A percentile compares a stretch with the other conserved stretches of the same genome.
Conservation (phyloP, 495 filamentous ascomycete genomes). For the Penicillium bovifimosum region DNA sequence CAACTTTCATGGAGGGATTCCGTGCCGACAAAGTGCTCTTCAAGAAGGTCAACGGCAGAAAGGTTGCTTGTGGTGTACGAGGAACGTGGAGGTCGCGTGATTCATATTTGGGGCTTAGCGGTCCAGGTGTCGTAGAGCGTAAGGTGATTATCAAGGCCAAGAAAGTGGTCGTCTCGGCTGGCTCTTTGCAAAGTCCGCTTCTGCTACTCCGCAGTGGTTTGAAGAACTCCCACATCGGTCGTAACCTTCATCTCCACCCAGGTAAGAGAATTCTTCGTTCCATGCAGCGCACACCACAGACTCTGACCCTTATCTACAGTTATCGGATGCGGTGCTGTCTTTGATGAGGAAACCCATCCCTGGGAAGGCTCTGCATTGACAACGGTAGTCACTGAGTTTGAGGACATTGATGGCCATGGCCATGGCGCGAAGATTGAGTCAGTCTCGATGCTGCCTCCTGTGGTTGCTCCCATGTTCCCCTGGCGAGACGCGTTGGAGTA, state of each 20-base stretch:
- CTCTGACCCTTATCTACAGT: slow-evolving; percentile 29
- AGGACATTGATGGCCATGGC: slow-evolving; percentile 74
- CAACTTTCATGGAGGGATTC: slow-evolving; percentile 76
- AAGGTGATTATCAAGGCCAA: slow-evolving; percentile 71
- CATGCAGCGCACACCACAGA: background rate
- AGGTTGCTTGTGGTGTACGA: slow-evolving; percentile 58
- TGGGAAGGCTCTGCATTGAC: slow-evolving; percentile 84
- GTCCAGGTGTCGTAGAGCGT: slow-evolving; percentile 41
- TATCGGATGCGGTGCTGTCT: slow-evolving; percentile 53
- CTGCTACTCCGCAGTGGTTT: slow-evolving; percentile 68
- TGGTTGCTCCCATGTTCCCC: slow-evolving; percentile 51
- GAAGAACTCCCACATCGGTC: slow-evolving; percentile 78
- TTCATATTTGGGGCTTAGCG: slow-evolving; percentile 49
- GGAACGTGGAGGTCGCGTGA: slow-evolving; percentile 73
- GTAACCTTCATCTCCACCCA: slow-evolving; percentile 77
- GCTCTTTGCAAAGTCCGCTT: slow-evolving; percentile 69
- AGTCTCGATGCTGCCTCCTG: slow-evolving; percentile 59
- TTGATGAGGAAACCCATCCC: slow-evolving; percentile 58
- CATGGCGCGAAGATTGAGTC: slow-evolving; percentile 81
- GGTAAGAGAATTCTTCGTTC: slow-evolving; percentile 24
- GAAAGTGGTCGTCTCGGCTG: slow-evolving; percentile 71
- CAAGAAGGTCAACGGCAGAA: slow-evolving; percentile 47
- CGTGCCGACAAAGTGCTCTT: slow-evolving; percentile 63
- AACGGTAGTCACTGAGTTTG: slow-evolving; percentile 66
- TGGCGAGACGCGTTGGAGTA: slow-evolving; percentile 62